Evolutionary conservation across 257 asterid genomes (phyloP).

Genomic region (Cynanchum wilfordii): DNA sequence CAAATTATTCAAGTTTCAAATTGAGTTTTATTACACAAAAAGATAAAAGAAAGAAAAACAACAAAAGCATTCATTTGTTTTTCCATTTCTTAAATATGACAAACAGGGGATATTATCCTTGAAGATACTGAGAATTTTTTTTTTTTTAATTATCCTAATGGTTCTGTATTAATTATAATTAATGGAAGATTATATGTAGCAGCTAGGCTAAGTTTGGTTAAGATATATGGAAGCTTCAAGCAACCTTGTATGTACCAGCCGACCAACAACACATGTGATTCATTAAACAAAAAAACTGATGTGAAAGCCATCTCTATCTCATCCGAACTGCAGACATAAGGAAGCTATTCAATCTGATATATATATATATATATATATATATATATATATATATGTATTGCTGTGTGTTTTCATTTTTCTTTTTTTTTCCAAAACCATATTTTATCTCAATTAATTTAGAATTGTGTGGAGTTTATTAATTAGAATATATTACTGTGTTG

Average conservation of each 20-base stretch:
- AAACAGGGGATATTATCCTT: too few species aligned
- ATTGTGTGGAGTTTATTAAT: too few species aligned
- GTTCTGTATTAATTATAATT: background rate
- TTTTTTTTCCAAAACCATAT: too few species aligned
- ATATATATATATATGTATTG: too few species aligned
- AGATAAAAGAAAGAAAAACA: too few species aligned
- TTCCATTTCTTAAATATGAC: too few species aligned
- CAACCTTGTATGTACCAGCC: background rate
- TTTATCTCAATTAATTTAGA: too few species aligned
- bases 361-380: too few species aligned
- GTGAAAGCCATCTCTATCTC: background rate
- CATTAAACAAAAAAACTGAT: background rate
- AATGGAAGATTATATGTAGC: background rate
- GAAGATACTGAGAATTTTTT: background rate
- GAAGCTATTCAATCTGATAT: background rate
- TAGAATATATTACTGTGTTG: background rate
- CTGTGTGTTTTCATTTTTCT: too few species aligned
- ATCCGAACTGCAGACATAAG: background rate
- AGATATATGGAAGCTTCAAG: background rate
- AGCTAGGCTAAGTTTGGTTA: background rate
- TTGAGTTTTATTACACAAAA: too few species aligned
- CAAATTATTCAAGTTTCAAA: too few species aligned
- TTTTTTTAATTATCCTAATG: background rate
- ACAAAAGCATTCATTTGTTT: too few species aligned
- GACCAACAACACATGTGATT: constrained; percentile 3